Conservation (phyloP, 78 protist species). For the Dictyostelium capitatum region DNA sequence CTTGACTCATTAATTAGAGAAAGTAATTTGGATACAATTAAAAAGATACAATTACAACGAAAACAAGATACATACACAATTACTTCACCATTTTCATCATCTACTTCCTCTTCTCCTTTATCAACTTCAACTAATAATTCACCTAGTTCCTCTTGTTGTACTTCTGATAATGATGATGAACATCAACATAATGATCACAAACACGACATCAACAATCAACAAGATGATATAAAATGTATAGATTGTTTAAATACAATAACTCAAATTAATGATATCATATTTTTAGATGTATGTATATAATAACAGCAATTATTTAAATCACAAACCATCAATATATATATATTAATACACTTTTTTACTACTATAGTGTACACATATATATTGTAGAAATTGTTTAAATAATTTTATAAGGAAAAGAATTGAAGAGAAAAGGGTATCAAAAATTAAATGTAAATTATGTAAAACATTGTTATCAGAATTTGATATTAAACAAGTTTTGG, state of each 20-base stretch:
- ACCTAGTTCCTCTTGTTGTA: neutral
- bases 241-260: slow-evolving; percentile 15
- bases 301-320: neutral
- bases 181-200: neutral
- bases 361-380: slow-evolving; percentile 54
- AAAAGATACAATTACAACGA: too few species aligned
- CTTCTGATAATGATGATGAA: neutral
- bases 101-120: neutral
- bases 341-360: neutral
- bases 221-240: slow-evolving; percentile 19
- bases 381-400: slow-evolving; percentile 74
- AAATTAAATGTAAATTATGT: slow-evolving; percentile 45
- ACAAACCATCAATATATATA: neutral
- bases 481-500: slow-evolving; percentile 59
- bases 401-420: slow-evolving; percentile 8
- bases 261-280: slow-evolving; percentile 12
- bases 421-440: slow-evolving; percentile 54
- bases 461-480: neutral
- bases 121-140: neutral
- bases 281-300: slow-evolving; percentile 52
- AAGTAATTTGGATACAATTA: neutral
- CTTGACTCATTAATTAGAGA: neutral
- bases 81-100: slow-evolving; percentile 7
- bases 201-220: neutral
- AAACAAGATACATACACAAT: neutral